These are phyloP conservation scores for Agaricus subrufescens DNA, from an alignment of 768 basidiomycete genomes.

Conservation along the genomic window DNA sequence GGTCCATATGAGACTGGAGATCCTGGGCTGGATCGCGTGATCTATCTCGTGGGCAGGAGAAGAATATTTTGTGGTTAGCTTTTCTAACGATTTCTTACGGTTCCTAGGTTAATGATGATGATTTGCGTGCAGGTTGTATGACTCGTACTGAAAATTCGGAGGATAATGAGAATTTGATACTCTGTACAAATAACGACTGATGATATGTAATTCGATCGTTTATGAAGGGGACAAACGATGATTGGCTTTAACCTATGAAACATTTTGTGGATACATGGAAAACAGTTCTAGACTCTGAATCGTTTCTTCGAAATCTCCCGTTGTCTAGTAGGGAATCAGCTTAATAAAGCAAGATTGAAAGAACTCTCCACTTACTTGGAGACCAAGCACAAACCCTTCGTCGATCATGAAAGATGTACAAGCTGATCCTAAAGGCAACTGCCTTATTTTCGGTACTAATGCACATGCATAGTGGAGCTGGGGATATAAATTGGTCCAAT, in stretches of 20 bases:
- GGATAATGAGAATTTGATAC: neutral
- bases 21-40: neutral
- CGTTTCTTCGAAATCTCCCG: constrained; percentile 1
- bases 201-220: neutral
- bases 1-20: neutral
- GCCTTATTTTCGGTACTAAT: neutral
- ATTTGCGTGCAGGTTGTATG: neutral
- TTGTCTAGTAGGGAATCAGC: neutral
- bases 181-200: neutral
- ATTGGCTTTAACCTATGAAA: too few relatives aligned
- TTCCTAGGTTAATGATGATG: neutral
- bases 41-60: constrained; percentile 1
- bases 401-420: constrained; percentile 9
- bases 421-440: neutral
- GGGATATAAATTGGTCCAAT: neutral
- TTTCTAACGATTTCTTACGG: neutral
- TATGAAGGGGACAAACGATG: neutral
- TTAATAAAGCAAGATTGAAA: neutral
- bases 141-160: neutral
- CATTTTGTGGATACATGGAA: constrained; percentile 4
- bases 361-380: neutral
- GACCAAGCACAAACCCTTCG: constrained; percentile 2
- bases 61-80: constrained; percentile 5
- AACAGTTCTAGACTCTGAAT: constrained; percentile 1
- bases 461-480: neutral